Base-by-base conservation (phyloP, 2,329 filamentous ascomycete genomes). In the Fusarium robinianum region DNA sequence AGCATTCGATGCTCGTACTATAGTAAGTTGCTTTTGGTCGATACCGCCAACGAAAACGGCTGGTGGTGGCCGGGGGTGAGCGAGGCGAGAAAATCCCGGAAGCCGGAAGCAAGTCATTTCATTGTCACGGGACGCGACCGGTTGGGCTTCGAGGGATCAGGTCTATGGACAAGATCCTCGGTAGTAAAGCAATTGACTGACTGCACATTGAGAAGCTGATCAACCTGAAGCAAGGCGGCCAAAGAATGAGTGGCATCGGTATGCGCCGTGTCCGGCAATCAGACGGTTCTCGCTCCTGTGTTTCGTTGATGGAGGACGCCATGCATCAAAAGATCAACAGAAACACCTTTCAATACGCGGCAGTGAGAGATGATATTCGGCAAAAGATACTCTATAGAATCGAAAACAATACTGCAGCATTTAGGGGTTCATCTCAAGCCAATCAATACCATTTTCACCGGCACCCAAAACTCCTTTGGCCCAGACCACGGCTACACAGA, bases 31-130 rank as follows among this genome's bases (percentile, higher is more conserved):
- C 18, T 24, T 22, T 26, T 47, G 41, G 35, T 17, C 33, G 30
- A 24, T 22, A 16, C 14, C 10, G 21, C 21, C 32, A 35, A 30
- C 6, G 41, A 12, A 8, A 16, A n/a, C 27, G 6, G 27, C 14
- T 31, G 11, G 12, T 19, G 23, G 29, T 44, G 23, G 26, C 26
- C 26, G 37, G 43, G 52, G 48, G 40, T 46, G 19, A 8, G 18
- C 36, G 21, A 53, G 53, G 52, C 53, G 49, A 55, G 49, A 55
- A 55, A 56, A 44, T 50, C 37, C 52, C 52, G 53, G 52, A 44
- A 27, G 35, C 35, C 37, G 41, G 46, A 41, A 41, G 30, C 8
- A 35, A 12, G 22, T 21, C 19, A 19, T 21, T 35, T 8, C 12
- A 49, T 41, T n/a, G 17, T 37, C 22, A 35, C 30, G 30, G 30